phyloP scores from a whole-genome alignment of 139 green algal genomes.

The Mychonastes homosphaera region DNA sequence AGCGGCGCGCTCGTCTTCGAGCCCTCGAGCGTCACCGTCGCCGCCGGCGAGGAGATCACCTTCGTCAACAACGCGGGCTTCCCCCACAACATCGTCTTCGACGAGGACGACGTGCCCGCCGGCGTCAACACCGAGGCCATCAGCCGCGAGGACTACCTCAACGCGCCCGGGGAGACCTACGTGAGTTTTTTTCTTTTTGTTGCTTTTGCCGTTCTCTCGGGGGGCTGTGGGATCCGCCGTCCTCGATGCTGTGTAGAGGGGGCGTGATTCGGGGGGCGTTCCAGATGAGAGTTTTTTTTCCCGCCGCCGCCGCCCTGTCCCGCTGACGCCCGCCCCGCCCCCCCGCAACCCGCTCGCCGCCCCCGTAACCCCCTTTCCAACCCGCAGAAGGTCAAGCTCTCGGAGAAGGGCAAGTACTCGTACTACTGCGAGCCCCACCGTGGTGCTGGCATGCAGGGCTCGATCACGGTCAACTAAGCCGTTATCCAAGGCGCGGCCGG shows the following conservation, averaged over 20 bases:
- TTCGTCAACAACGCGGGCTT: constrained; percentile 76
- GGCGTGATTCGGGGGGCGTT: too few species aligned
- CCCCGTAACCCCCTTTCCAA: too few species aligned
- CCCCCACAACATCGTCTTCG: constrained; percentile 90
- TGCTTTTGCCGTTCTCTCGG: too few species aligned
- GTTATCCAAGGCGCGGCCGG: not conserved
- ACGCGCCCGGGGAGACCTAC: constrained; percentile 77
- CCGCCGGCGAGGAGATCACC: constrained; percentile 68
- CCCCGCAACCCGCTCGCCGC: too few species aligned
- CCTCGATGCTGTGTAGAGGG: too few species aligned
- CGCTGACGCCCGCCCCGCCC: too few species aligned
- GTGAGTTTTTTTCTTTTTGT: too few species aligned
- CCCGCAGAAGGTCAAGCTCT: constrained; percentile 69
- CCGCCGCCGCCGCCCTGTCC: too few species aligned
- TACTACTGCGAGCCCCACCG: constrained; percentile 96
- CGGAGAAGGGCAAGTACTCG: constrained; percentile 60
- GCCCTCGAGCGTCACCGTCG: constrained; percentile 23
- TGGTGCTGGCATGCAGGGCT: constrained; percentile 82
- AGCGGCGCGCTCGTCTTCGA: constrained; percentile 63
- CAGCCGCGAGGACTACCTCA: constrained; percentile 77
- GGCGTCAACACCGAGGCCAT: constrained; percentile 79
- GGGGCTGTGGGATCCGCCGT: too few species aligned
- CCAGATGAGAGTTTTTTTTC: too few species aligned
- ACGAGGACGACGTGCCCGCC: constrained; percentile 79
- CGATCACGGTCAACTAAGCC: constrained; percentile 67